These are phyloP conservation scores for Raddia distichophylla DNA, from an alignment of 176 grass and related monocot species.

Conservation along the genomic window DNA sequence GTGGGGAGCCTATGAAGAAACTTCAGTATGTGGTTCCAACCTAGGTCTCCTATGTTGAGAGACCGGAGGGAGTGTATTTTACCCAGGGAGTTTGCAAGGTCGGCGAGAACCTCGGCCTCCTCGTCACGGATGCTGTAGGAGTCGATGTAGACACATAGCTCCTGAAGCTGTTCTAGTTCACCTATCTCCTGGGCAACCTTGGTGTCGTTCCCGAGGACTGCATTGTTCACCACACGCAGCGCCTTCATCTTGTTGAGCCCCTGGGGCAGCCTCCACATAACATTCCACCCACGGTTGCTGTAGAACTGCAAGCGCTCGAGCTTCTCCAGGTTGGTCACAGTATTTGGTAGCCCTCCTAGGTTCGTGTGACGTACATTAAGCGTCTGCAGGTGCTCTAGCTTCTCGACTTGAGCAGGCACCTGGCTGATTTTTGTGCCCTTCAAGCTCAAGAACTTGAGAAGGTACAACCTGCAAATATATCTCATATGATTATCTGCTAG, in stretches of 20 bases:
- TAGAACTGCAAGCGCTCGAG: not conserved
- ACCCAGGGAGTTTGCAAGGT: not conserved
- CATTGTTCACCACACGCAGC: not conserved
- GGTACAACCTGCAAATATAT: not conserved
- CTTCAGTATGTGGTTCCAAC: not conserved
- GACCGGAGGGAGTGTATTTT: not conserved
- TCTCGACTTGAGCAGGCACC: not conserved
- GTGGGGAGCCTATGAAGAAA: not conserved
- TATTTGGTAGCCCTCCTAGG: not conserved
- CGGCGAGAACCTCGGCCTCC: not conserved
- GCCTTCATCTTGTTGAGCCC: not conserved
- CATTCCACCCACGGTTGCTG: fast-evolving
- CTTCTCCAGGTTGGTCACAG: not conserved
- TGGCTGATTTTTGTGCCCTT: not conserved
- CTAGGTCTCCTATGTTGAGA: not conserved
- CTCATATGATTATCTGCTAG: not conserved
- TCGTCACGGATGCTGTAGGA: not conserved
- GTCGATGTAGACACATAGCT: not conserved
- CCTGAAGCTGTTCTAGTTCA: not conserved
- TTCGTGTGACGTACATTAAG: not conserved
- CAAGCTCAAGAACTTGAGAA: constrained; percentile 22
- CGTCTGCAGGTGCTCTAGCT: not conserved
- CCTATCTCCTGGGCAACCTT: not conserved
- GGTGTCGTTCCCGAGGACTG: not conserved
- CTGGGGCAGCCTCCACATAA: not conserved